A percentile compares a stretch with the other conserved stretches of the same genome.
phyloP scores from a whole-genome alignment of 805 yeast genomes.

The Starmerella vaccinii region DNA sequence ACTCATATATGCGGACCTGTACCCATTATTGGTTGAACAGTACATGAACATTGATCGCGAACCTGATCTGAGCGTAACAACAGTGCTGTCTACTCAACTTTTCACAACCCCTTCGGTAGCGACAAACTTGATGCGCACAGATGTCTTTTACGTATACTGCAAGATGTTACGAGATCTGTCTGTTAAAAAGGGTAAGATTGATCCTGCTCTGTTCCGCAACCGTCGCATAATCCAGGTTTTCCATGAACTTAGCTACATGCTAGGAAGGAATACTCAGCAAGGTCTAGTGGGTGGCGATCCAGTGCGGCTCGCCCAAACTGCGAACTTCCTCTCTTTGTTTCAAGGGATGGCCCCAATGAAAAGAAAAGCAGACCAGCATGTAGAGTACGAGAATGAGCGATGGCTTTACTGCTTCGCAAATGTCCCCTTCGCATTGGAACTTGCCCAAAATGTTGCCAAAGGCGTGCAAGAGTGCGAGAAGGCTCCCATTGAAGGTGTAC shows the following conservation, averaged over 20 bases:
- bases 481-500: background rate
- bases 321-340: slow-evolving; percentile 56
- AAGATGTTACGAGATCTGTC: slow-evolving; percentile 55
- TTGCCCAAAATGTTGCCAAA: slow-evolving; percentile 31
- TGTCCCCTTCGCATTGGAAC: slow-evolving; percentile 53
- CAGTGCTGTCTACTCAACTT: slow-evolving; percentile 68
- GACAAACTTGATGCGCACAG: slow-evolving; percentile 48
- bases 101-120: slow-evolving; percentile 85
- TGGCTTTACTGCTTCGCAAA: slow-evolving; percentile 65
- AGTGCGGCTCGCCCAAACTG: slow-evolving; percentile 45
- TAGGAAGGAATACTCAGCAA: slow-evolving; percentile 56
- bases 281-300: slow-evolving; percentile 38
- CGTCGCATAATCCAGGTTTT: slow-evolving; percentile 70
- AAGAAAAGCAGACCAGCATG: slow-evolving; percentile 70
- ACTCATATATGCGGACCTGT: slow-evolving; percentile 73
- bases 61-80: slow-evolving; percentile 69
- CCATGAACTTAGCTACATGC: slow-evolving; percentile 65
- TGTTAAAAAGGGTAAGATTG: slow-evolving; percentile 41
- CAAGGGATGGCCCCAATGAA: slow-evolving; percentile 68
- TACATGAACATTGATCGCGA: slow-evolving; percentile 71
- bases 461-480: slow-evolving; percentile 23
- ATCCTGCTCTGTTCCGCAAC: slow-evolving; percentile 47
- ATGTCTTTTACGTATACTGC: slow-evolving; percentile 52
- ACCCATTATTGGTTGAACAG: slow-evolving; percentile 63
- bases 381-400: slow-evolving; percentile 81